Percentiles rank a stretch among this genome's conserved stretches.
phyloP scores from a whole-genome alignment of 305 asterid genomes.

The Fraxinus platypoda region DNA sequence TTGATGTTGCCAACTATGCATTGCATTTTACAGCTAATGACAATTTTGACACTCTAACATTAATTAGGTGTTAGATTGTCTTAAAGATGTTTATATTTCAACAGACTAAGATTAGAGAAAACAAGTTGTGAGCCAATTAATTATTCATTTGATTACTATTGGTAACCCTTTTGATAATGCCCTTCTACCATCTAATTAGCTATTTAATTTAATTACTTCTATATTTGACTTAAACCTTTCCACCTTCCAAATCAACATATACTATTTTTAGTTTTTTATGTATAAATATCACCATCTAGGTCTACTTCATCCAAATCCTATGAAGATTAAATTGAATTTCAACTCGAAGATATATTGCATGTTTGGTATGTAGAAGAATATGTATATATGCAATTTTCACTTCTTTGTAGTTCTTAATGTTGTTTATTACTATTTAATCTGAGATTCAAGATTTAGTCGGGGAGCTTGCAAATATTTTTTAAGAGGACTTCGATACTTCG shows the following conservation, averaged over 20 bases:
- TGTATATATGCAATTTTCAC: background rate
- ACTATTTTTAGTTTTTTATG: background rate
- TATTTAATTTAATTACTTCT: background rate
- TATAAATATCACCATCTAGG: no score
- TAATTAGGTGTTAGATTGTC: slow-evolving; percentile 41
- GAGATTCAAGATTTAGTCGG: no score
- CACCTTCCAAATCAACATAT: slow-evolving; percentile 15
- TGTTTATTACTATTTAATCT: background rate
- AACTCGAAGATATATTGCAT: background rate
- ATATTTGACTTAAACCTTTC: slow-evolving; percentile 2
- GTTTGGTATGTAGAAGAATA: background rate
- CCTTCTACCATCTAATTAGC: slow-evolving; percentile 39
- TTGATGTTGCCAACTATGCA: background rate
- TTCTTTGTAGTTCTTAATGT: background rate
- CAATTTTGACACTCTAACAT: slow-evolving; percentile 40
- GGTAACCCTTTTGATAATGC: slow-evolving; percentile 47
- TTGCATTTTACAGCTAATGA: slow-evolving; percentile 31
- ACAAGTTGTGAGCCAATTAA: slow-evolving; percentile 26
- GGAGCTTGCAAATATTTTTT: no score
- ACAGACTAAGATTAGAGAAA: slow-evolving; percentile 36
- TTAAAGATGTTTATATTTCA: slow-evolving; percentile 59
- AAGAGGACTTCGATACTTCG: no score
- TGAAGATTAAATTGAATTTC: background rate
- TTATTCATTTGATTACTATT: slow-evolving; percentile 43
- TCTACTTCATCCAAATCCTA: background rate